These are phyloP conservation scores for Irineochytrium annulatum DNA, from an alignment of 192 early-diverging fungal genomes.

Conservation along the genomic window DNA sequence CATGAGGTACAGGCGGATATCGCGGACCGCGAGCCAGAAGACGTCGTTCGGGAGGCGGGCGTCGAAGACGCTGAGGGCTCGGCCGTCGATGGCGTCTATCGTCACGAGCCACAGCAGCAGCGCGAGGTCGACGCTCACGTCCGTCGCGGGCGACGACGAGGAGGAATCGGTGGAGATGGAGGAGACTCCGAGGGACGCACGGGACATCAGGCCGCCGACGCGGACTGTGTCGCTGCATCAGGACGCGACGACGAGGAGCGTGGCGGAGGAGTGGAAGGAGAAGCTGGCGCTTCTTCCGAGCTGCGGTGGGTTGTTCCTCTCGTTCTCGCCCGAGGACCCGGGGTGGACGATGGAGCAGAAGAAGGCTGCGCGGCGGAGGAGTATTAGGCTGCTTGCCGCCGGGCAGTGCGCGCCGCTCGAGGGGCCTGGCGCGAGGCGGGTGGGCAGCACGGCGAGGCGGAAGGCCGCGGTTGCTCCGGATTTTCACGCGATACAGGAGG, in stretches of 20 bases:
- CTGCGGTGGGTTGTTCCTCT: slow-evolving; percentile 1
- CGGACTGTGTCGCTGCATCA: too few species aligned
- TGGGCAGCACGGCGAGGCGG: neutral
- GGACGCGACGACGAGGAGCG: too few species aligned
- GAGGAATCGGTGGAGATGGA: too few species aligned
- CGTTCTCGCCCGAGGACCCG: neutral
- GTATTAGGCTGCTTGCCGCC: neutral
- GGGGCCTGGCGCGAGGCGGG: neutral
- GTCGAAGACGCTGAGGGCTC: too few species aligned
- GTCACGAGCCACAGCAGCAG: too few species aligned
- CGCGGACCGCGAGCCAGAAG: neutral
- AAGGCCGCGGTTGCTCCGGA: too few species aligned
- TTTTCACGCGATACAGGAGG: too few species aligned
- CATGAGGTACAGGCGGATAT: neutral
- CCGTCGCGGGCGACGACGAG: too few species aligned
- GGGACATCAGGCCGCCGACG: too few species aligned
- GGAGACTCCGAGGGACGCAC: too few species aligned
- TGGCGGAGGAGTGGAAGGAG: slow-evolving; percentile 3
- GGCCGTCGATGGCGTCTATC: too few species aligned
- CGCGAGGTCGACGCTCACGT: too few species aligned
- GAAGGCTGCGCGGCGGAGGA: slow-evolving; percentile 2
- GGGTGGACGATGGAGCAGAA: slow-evolving; percentile 9
- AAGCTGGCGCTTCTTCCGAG: neutral
- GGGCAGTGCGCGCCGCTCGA: neutral
- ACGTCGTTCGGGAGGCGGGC: neutral